phyloP scores from a whole-genome alignment of 495 filamentous ascomycete species.

The Trichoderma erinaceum region DNA sequence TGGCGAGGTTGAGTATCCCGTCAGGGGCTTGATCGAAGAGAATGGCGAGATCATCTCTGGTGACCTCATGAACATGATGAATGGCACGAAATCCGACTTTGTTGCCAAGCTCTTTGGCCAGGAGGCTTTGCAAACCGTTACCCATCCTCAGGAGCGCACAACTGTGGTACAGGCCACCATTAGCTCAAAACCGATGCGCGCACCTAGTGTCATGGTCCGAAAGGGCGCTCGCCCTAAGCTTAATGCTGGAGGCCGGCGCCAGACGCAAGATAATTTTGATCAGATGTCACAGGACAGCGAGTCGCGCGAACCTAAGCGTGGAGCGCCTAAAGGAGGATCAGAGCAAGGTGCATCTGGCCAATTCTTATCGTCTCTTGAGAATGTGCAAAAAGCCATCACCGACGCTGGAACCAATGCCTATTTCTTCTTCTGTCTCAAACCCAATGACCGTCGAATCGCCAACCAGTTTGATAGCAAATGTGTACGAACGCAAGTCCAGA shows the following conservation, averaged over 20 bases:
- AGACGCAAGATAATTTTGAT: slow-evolving; percentile 19
- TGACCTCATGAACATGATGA: slow-evolving; percentile 93
- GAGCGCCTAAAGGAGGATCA: slow-evolving; percentile 32
- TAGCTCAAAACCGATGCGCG: slow-evolving; percentile 85
- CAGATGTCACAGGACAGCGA: slow-evolving; percentile 26
- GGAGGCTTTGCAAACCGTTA: slow-evolving; percentile 80
- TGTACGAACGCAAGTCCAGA: slow-evolving; percentile 88
- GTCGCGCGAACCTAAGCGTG: slow-evolving; percentile 28
- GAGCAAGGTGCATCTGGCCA: slow-evolving; percentile 88
- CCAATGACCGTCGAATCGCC: slow-evolving; percentile 92
- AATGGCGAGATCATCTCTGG: slow-evolving; percentile 94
- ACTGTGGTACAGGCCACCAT: slow-evolving; percentile 95
- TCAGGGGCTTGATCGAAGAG: slow-evolving; percentile 79
- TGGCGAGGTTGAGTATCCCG: slow-evolving; percentile 92
- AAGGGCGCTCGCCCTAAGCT: slow-evolving; percentile 46
- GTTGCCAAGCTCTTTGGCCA: slow-evolving; percentile 87
- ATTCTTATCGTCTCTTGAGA: slow-evolving; percentile 83
- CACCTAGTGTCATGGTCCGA: slow-evolving; percentile 79
- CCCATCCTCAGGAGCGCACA: slow-evolving; percentile 82
- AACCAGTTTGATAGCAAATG: slow-evolving; percentile 99
- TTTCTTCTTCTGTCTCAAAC: slow-evolving; percentile 95
- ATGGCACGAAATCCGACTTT: slow-evolving; percentile 78
- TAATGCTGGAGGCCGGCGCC: slow-evolving; percentile 22
- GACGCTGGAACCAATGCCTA: slow-evolving; percentile 82
- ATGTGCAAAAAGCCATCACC: slow-evolving; percentile 76